These are phyloP conservation scores for Trichophyton verrucosum DNA, from an alignment of 2,329 filamentous ascomycete species.

Conservation along the genomic window DNA sequence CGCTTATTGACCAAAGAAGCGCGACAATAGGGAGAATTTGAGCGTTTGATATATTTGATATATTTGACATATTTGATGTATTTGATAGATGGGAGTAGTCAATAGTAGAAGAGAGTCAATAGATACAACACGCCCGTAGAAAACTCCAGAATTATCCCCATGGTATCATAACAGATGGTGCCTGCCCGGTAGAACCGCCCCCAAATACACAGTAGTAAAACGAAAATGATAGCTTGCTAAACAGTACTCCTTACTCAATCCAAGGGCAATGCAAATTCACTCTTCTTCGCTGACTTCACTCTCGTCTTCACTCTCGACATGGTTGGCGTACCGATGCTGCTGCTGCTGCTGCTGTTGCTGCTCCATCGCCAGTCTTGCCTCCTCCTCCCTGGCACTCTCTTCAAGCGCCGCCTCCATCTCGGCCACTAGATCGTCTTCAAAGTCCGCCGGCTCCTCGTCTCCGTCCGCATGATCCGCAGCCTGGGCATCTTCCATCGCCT, in stretches of 20 bases:
- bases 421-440: constrained; percentile 44
- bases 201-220: background rate
- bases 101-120: background rate
- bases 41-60: background rate
- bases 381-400: constrained; percentile 29
- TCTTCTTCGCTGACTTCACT: constrained; percentile 56
- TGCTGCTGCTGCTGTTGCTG: constrained; percentile 18
- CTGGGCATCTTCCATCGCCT: constrained; percentile 19
- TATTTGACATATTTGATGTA: background rate
- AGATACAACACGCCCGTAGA: background rate
- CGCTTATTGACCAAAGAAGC: too few species aligned
- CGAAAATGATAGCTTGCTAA: background rate
- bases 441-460: constrained; percentile 21
- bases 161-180: background rate
- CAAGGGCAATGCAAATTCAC: constrained; percentile 22
- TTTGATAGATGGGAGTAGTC: background rate
- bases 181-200: background rate
- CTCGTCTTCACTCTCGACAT: constrained; percentile 39
- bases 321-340: constrained; percentile 19
- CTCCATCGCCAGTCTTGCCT: constrained; percentile 23
- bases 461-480: constrained; percentile 13
- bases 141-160: background rate
- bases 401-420: constrained; percentile 46
- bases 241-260: background rate
- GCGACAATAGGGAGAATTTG: too few species aligned